Evolutionary conservation across 2,329 filamentous ascomycete genomes (phyloP).

Genomic region (Knoxdaviesia capensis): DNA sequence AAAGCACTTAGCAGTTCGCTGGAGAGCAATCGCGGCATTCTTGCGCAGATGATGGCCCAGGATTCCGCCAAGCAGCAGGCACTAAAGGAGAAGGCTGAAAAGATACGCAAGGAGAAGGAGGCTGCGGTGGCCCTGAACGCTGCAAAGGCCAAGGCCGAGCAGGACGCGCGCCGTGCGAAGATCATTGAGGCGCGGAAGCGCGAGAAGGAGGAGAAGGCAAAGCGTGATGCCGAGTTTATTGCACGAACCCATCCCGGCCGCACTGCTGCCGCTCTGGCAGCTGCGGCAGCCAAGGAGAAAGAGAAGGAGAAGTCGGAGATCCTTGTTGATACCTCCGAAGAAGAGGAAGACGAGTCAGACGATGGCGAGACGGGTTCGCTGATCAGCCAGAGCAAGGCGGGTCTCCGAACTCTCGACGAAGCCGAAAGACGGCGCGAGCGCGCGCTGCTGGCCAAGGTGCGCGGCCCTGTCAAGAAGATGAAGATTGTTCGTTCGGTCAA

Average conservation of each 20-base stretch:
- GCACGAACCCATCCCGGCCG: slow-evolving; percentile 36
- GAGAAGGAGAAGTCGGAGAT: slow-evolving; percentile 32
- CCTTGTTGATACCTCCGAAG: slow-evolving; percentile 73
- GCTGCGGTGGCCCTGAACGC: slow-evolving; percentile 8
- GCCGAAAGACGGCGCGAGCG: slow-evolving; percentile 23
- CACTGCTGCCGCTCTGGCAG: slow-evolving; percentile 21
- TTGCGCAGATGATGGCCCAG: slow-evolving; percentile 24
- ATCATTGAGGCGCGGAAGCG: slow-evolving; percentile 53
- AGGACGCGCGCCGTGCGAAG: slow-evolving; percentile 6
- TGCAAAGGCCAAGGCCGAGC: slow-evolving; percentile 8
- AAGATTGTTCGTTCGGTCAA: slow-evolving; percentile 67
- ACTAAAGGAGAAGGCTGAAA: slow-evolving; percentile 8
- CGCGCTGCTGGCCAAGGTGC: slow-evolving; percentile 32
- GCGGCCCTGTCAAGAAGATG: slow-evolving; percentile 65
- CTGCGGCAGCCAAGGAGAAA: slow-evolving; percentile 24
- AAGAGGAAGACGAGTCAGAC: slow-evolving; percentile 43
- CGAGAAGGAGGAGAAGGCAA: slow-evolving; percentile 56
- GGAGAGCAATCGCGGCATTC: slow-evolving; percentile 21
- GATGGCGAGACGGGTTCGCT: slow-evolving; percentile 22
- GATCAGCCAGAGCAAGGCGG: slow-evolving; percentile 23
- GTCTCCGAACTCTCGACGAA: slow-evolving; percentile 26
- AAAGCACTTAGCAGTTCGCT: slow-evolving; percentile 24
- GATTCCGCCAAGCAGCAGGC: slow-evolving; percentile 6
- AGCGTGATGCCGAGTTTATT: slow-evolving; percentile 50
- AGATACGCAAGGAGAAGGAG: slow-evolving; percentile 3